Evolutionary conservation across 1,284 basidiomycete species (phyloP).

Genomic region (Ustilago bromivora): DNA sequence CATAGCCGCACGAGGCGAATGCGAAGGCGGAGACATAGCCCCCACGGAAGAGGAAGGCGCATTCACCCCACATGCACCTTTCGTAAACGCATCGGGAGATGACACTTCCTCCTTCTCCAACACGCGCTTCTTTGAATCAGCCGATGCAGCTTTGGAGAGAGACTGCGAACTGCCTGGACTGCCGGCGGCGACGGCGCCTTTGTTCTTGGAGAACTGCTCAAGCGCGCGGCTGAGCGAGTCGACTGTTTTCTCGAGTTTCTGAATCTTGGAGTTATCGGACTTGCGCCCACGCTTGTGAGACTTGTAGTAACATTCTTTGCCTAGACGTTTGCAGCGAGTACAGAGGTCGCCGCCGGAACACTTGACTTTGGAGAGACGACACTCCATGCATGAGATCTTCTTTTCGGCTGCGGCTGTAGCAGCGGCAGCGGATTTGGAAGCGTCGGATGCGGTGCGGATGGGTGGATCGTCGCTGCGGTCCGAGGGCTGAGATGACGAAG

Average conservation of each 20-base stretch:
- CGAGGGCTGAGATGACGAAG: conserved; percentile 3
- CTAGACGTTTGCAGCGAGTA: conserved; percentile 44
- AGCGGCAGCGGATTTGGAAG: not conserved
- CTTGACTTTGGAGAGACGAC: conserved; percentile 52
- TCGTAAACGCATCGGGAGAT: conserved; percentile 23
- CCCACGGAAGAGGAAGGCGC: conserved; percentile 4
- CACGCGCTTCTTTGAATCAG: conserved; percentile 10
- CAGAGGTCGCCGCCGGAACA: conserved; percentile 49
- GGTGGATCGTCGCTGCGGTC: conserved; percentile 10
- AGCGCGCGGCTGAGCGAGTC: conserved; percentile 48
- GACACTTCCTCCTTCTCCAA: conserved; percentile 9
- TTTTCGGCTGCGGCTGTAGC: conserved; percentile 33
- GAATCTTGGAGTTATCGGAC: conserved; percentile 55
- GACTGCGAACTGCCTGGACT: conserved; percentile 15
- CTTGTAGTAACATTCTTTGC: conserved; percentile 48
- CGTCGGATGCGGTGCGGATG: not conserved
- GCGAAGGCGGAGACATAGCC: conserved; percentile 40
- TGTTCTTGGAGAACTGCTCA: conserved; percentile 43
- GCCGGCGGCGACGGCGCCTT: conserved; percentile 8
- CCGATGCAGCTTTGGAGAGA: conserved; percentile 1
- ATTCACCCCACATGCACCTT: conserved; percentile 10
- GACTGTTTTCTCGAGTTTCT: conserved; percentile 51
- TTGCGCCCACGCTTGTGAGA: conserved; percentile 56
- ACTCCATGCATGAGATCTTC: conserved; percentile 57
- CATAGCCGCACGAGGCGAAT: conserved; percentile 19